Base-by-base conservation (phyloP, 441 rosid species). In the Pelargonium hybrid region DNA sequence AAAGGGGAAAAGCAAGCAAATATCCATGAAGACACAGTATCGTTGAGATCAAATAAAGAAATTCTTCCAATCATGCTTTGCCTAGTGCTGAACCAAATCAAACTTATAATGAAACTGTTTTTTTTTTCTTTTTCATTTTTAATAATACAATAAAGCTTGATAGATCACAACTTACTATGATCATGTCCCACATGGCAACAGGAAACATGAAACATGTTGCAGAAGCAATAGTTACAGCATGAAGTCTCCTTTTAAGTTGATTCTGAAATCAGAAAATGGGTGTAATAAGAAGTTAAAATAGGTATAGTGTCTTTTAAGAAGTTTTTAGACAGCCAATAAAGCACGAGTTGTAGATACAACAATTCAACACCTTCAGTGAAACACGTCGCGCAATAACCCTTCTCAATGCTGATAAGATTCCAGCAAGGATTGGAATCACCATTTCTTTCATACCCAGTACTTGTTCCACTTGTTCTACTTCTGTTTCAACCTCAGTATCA, bases 111-210 rank as follows among this genome's bases (percentile, higher is more conserved):
- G 3, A 77, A 45, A 34, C 39, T 34, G 8, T 34, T 34, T 34
- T 10, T 56, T 56, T 56, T 18, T 3, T 17, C 10, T 7, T 1
- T 56, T 25, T 21, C 13, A 18, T 56, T 56, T 18, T 20, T 18
- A 20, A 23, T 18, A 56, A 56, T 20, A 21, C 23, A 59, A 21
- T 21, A 14, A 59, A 59, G 64, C 10, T 59, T 65, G 59, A 48
- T n/a, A 20, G 20, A 59, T 69, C 29, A 65, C 31, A 37, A 82
- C 97, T 88, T 87, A 91, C 98, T 11, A 81, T 79, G 75, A 93
- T 84, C 76, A 87, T 84, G 84, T 91, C 93, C 97, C 98, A 93
- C 96, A 93, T 93, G 70, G 97, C 98, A 66, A 87, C 87, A 23
- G 98, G 98, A 85, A 93, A 91, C 69, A 93, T 76, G 69, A 91